Evolutionary conservation across 2,329 filamentous ascomycete species (phyloP), one percentile per base, ranked within the genome.

Genomic region (Karstenula rhodostoma): DNA sequence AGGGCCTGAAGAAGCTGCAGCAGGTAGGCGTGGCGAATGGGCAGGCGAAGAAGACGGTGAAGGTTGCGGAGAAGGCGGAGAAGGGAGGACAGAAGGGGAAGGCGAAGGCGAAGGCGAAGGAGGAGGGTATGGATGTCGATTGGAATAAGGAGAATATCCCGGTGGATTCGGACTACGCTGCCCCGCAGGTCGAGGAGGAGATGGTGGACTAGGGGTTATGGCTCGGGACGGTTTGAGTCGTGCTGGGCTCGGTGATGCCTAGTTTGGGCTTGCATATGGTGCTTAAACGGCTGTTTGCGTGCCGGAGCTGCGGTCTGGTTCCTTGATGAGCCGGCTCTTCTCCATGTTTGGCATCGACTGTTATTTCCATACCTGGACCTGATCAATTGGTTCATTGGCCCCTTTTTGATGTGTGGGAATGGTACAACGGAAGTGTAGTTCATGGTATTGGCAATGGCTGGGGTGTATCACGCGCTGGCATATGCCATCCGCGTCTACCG

Each of bases 131-230:
- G 12, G 32, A 51, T 17, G 12, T 4, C n/a, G 32, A 51, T 2
- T 32, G n/a, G 10, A 51, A 51, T 17, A 51, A 51, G 48, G 32
- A 51, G 32, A 40, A 51, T 17, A 37, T 51, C n/a, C 48, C 48
- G 5, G 10, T 37, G 19, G n/a, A 22, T n/a, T 25, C 17, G n/a
- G 23, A 37, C 19, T 15, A 19, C 6, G 10, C 22, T 10, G 29
- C 9, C 9, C 27, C 27, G n/a, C 12, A 37, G 48, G 48, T 40
- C 2, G 37, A 25, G 4, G 32, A 29, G 35, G 37, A 42, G 0
- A 29, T 42, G 13, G 23, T 29, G 50, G 33, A n/a, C 10, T 42
- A 42, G 22, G 42, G 19, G 8, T 9, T 17, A 17, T n/a, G 37
- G 37, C 37, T 40, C 8, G 37, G 37, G 37, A 40, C 17, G n/a